These are phyloP conservation scores for Cyberlindnera japonica DNA, from an alignment of 805 yeast genomes.

Conservation along the genomic window DNA sequence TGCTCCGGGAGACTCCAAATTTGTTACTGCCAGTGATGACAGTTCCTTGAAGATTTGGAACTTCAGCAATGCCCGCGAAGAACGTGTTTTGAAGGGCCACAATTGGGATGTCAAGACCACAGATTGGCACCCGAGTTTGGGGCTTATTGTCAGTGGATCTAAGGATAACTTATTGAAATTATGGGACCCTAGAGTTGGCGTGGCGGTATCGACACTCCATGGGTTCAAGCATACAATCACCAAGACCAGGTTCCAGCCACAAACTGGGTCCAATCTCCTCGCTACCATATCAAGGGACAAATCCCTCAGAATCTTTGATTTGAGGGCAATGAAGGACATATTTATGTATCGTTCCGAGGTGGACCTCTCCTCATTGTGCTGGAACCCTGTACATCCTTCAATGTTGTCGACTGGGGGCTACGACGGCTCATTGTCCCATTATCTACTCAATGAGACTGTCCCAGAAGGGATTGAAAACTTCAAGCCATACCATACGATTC, in stretches of 20 bases:
- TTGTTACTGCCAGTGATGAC: constrained; percentile 94
- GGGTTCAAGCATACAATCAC: constrained; percentile 95
- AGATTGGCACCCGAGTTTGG: constrained; percentile 93
- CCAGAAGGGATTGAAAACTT: constrained; percentile 37
- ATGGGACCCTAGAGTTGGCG: constrained; percentile 91
- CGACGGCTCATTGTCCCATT: constrained; percentile 84
- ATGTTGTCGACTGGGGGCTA: constrained; percentile 82
- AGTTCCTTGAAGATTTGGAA: constrained; percentile 90
- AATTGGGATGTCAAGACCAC: constrained; percentile 98
- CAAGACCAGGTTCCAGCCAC: constrained; percentile 79
- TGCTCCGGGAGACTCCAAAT: constrained; percentile 85
- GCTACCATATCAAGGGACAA: constrained; percentile 90
- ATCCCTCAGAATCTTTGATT: constrained; percentile 82
- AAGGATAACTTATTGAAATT: constrained; percentile 90
- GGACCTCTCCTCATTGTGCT: constrained; percentile 79
- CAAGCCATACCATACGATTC: constrained; percentile 57
- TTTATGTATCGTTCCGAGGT: constrained; percentile 74
- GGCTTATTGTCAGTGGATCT: constrained; percentile 87
- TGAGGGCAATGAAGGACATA: constrained; percentile 78
- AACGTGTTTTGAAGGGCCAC: constrained; percentile 78
- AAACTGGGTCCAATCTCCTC: constrained; percentile 58
- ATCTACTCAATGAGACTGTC: constrained; percentile 46
- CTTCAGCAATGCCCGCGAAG: constrained; percentile 84
- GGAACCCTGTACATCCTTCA: constrained; percentile 89
- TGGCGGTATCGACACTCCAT: constrained; percentile 74